These are phyloP conservation scores for Lactarius psammicola DNA, from an alignment of 768 basidiomycete species.

Conservation along the genomic window DNA sequence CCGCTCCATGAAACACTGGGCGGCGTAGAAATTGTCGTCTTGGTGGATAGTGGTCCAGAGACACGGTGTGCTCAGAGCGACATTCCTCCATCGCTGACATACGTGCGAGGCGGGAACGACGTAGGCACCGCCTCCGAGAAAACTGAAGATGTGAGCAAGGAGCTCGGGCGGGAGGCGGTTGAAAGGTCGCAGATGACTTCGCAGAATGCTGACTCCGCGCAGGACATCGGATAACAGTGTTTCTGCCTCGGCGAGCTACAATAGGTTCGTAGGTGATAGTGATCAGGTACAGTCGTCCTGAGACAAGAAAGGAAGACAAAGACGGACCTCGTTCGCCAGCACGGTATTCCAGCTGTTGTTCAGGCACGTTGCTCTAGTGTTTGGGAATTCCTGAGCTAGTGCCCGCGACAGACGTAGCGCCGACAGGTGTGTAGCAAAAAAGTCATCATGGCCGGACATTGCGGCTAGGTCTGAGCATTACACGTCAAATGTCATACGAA, in stretches of 20 bases:
- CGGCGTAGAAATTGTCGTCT: neutral
- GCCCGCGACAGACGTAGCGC: conserved; percentile 14
- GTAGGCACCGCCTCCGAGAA: conserved; percentile 3
- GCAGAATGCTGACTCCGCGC: neutral
- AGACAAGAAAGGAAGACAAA: neutral
- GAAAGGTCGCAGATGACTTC: conserved; percentile 3
- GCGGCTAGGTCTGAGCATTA: neutral
- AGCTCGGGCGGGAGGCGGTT: conserved; percentile 20
- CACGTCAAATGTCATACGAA: neutral
- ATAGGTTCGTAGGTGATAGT: neutral
- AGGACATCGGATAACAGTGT: neutral
- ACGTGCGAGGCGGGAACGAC: conserved; percentile 18
- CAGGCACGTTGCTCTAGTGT: conserved; percentile 8
- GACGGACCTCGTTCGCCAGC: conserved; percentile 18
- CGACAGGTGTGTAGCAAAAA: neutral
- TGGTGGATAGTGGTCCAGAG: conserved; percentile 22
- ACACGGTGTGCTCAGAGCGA: neutral
- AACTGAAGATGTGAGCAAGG: conserved; percentile 18
- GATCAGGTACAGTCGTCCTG: neutral
- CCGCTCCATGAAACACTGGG: conserved; percentile 1
- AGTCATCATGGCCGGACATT: neutral
- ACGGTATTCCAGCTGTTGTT: neutral
- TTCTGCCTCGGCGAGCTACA: conserved; percentile 15
- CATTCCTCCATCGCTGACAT: conserved; percentile 11
- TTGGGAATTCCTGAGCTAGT: conserved; percentile 4